Evolutionary conservation across 371 early-diverging fungal genomes (phyloP), one percentile per base, ranked within the genome.

Genomic region (Rozella allomycis): DNA sequence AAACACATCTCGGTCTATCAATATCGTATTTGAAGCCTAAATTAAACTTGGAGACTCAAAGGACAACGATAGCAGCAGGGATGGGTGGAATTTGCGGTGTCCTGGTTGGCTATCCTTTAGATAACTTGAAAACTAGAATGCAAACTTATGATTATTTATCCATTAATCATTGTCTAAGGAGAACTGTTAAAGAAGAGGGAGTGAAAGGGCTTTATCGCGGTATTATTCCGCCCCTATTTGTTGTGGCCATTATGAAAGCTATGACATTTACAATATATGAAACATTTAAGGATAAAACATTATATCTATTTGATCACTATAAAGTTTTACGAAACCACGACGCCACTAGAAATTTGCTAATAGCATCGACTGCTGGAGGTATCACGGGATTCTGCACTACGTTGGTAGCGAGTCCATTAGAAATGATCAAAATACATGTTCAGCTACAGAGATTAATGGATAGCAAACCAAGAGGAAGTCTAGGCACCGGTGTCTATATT

Each of bases 181-280:
- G 44, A n/a, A 76, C 77, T 0, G 67, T 70, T 41, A 47, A 47
- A 3, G 67, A 71, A 18, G 79, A 79, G 42, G 73, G 79, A 9
- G 35, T 74, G 8, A 45, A 56, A 27, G 79, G 77, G 0, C 72
- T 74, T 39, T 79, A 31, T 19, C 22, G 36, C n/a, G 36, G 36
- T 31, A 62, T 77, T 52, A 49, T 71, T 16, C 77, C 77, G 27
- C 78, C 76, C 3, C 39, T 78, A 33, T 49, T 76, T 8, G 74
- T 77, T 0, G 67, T 72, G 13, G 69, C 75, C 12, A 55, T 72
- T 17, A 68, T 74, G 33, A 76, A 76, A 39, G 66, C 72, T 1
- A 55, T 69, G 9, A 59, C 77, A 8, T 79, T 76, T 37, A 64
- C 77, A 1, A 65, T 74, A 2, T 79, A 76, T 44, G 74, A 74